Evolutionary conservation across 306 rosid genomes (phyloP).

Genomic region (Fragaria nilgerrensis): DNA sequence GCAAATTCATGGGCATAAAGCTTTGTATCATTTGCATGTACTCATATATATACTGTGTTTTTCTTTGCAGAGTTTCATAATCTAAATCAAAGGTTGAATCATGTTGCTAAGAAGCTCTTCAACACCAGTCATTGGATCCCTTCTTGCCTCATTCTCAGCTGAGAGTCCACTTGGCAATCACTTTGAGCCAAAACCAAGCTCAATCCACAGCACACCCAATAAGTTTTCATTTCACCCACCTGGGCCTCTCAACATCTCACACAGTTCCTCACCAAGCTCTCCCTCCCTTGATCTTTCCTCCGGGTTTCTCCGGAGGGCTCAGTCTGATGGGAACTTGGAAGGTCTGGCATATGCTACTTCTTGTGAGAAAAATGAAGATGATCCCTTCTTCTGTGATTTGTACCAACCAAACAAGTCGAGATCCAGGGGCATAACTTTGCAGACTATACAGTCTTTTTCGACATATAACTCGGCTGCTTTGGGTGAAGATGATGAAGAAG

Average conservation of each 20-base stretch:
- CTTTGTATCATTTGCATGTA: background rate
- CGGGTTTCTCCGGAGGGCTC: constrained; percentile 68
- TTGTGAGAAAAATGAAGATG: constrained; percentile 41
- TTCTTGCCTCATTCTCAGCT: constrained; percentile 54
- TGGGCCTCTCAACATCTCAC: constrained; percentile 38
- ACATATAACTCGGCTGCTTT: constrained; percentile 19
- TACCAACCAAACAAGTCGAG: constrained; percentile 29
- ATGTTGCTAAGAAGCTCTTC: constrained; percentile 91
- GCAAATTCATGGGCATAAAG: background rate
- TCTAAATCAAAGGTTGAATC: constrained; percentile 8
- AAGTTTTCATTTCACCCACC: constrained; percentile 41
- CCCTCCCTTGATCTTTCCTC: constrained; percentile 54
- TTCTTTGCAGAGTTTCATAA: constrained; percentile 13
- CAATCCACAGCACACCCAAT: constrained; percentile 34
- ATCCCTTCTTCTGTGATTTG: constrained; percentile 21
- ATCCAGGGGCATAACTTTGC: constrained; percentile 33
- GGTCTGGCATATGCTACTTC: constrained; percentile 40
- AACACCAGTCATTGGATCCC: constrained; percentile 85
- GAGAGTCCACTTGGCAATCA: constrained; percentile 38
- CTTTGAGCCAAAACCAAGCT: constrained; percentile 32
- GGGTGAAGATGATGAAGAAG: constrained; percentile 47
- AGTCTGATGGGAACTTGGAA: constrained; percentile 80
- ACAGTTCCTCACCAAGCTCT: constrained; percentile 72
- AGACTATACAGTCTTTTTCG: constrained; percentile 62
- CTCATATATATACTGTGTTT: background rate